Evolutionary conservation across 441 rosid species (phyloP).

Genomic region (Populus hybrid): DNA sequence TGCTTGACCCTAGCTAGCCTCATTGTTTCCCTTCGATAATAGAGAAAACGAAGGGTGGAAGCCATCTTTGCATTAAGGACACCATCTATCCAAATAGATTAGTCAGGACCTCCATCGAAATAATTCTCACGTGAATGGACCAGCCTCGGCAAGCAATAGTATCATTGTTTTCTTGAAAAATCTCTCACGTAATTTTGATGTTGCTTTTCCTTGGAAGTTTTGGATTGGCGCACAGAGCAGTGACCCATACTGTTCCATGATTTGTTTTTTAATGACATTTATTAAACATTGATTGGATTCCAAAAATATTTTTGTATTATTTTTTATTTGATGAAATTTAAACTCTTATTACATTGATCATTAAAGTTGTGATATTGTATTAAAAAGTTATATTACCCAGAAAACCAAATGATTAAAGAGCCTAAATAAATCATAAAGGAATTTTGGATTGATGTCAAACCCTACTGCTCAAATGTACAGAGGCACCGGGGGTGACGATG

Average conservation of each 20-base stretch:
- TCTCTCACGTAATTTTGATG: background rate
- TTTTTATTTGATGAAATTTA: too few relatives aligned
- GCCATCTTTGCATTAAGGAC: background rate
- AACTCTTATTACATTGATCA: too few relatives aligned
- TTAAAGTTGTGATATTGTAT: too few relatives aligned
- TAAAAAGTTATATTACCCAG: too few relatives aligned
- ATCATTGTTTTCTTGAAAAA: background rate
- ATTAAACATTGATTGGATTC: background rate
- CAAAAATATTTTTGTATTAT: too few relatives aligned
- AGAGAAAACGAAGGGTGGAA: background rate
- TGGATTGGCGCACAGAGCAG: background rate
- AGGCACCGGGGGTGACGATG: background rate
- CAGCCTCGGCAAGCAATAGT: background rate
- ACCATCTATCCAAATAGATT: background rate
- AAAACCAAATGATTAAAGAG: too few relatives aligned
- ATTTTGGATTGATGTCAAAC: background rate
- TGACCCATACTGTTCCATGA: background rate
- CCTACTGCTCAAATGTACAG: background rate
- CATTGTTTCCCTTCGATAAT: background rate
- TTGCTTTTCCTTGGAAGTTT: background rate
- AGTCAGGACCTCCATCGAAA: background rate
- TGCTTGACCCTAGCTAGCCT: background rate
- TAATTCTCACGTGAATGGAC: background rate
- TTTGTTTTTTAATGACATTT: background rate
- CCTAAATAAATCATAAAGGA: background rate